phyloP scores from a whole-genome alignment of 2,329 filamentous ascomycete genomes.

The Nemania bipapillata region DNA sequence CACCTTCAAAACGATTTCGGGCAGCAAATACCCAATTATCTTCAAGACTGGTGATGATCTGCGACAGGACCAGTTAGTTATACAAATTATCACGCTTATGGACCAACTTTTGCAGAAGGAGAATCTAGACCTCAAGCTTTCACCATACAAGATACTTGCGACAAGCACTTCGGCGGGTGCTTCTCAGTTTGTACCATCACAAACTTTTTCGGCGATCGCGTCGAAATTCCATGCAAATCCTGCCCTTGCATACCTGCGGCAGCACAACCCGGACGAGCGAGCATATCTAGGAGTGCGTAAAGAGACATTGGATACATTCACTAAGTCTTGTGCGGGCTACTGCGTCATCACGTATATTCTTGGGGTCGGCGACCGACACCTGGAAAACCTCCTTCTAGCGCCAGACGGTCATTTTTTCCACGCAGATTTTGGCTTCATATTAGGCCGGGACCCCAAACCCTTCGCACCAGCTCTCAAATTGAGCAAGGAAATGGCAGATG shows the following conservation, averaged over 20 bases:
- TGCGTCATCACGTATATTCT: constrained; percentile 98
- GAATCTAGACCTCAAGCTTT: constrained; percentile 92
- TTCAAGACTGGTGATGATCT: constrained; percentile 98
- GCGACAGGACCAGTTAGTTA: constrained; percentile 95
- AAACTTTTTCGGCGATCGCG: constrained; percentile 82
- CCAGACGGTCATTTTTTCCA: constrained; percentile 97
- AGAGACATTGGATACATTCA: constrained; percentile 92
- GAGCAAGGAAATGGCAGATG: constrained; percentile 97
- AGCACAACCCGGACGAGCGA: constrained; percentile 86
- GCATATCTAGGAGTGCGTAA: constrained; percentile 87
- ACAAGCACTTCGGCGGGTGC: constrained; percentile 90
- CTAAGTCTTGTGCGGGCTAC: constrained; percentile 95
- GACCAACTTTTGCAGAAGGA: constrained; percentile 94
- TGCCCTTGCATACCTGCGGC: constrained; percentile 83
- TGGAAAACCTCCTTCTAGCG: constrained; percentile 92
- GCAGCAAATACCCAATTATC: constrained; percentile 85
- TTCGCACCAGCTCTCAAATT: constrained; percentile 98
- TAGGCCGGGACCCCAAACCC: constrained; percentile 95
- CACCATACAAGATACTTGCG: constrained; percentile 94
- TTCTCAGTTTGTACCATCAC: constrained; percentile 91
- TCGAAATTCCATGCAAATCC: constrained; percentile 80
- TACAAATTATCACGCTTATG: constrained; percentile 97
- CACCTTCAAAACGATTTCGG: constrained; percentile 83
- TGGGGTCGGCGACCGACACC: constrained; percentile 92
- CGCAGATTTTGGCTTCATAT: constrained; percentile 97